Conservation (phyloP, 441 rosid species). For the Eutrema salsugineum region DNA sequence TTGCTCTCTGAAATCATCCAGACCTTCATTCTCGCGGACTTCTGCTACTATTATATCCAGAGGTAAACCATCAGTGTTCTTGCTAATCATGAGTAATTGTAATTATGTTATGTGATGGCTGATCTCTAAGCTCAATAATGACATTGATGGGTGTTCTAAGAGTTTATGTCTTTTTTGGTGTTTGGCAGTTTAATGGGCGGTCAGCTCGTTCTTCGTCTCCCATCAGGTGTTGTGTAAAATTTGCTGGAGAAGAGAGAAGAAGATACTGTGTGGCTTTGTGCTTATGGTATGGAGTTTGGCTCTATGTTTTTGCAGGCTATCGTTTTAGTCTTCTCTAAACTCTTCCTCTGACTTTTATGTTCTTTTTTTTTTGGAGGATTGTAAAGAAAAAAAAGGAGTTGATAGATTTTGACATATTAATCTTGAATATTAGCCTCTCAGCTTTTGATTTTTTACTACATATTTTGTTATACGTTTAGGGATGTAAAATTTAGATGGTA, state of each 20-base stretch:
- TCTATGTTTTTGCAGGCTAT: conserved; percentile 11
- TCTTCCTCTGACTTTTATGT: neutral
- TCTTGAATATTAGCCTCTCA: neutral
- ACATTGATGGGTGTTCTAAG: neutral
- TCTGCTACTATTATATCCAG: conserved; percentile 65
- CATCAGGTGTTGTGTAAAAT: conserved; percentile 54
- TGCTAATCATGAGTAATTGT: neutral
- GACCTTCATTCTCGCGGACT: conserved; percentile 64
- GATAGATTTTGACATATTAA: conserved; percentile 5
- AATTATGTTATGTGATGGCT: neutral
- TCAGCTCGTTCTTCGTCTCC: conserved; percentile 61
- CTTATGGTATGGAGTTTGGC: conserved; percentile 9
- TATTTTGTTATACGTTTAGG: no score
- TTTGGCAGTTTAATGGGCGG: conserved; percentile 52
- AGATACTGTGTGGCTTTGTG: neutral
- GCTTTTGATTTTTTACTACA: neutral
- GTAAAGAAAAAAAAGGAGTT: conserved; percentile 5
- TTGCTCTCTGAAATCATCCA: conserved; percentile 57
- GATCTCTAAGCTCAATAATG: neutral
- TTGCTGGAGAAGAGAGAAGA: conserved; percentile 4
- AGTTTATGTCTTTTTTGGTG: neutral
- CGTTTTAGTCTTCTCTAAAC: conserved; percentile 9
- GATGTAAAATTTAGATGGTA: no score
- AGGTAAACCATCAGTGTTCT: conserved; percentile 31
- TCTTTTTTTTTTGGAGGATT: conserved; percentile 1